Base-by-base conservation (phyloP, 441 rosid genomes). In the Jatropha podagrica region DNA sequence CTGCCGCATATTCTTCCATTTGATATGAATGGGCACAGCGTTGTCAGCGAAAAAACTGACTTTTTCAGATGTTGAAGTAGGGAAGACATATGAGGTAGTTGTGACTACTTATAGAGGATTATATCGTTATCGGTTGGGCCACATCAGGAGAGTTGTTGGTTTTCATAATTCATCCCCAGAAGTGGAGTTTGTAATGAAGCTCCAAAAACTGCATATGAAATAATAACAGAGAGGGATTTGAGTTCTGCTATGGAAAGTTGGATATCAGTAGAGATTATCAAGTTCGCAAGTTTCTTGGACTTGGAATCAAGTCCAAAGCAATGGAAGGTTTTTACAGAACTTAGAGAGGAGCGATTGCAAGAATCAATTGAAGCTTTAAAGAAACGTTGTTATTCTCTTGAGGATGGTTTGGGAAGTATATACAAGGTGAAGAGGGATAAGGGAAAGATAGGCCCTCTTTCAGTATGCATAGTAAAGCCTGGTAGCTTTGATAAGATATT, bases 41-140 rank as follows among this genome's bases (percentile, higher is more conserved):
- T 65, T 42, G 64, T 65, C 42, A 80, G 78, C 27, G 72, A 76
- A 63, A 85, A 81, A 80, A 82, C 83, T 12, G 49, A 83, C 78
- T 59, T 54, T 85, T 46, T 76, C 80, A 38, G 82, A 83, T 10
- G 86, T 82, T 13, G 85, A 85, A 49, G 78, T 75, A 5, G 88
- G 92, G 73, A 86, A 78, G 82, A 59, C 71, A 68, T 85, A 85
- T 73, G 90, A 86, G 83, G 76, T 88, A 40, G 81, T 83, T 11
- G 81, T 68, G 68, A 88, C 90, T 41, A 82, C 88, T 58, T 77
- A 65, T 49, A 83, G 85, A 71, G 90, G 91, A 75, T 71, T 85
- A 46, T 86, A 88, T 68, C 80, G 87, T 49, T 88, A 85, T 51
- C 83, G 81, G n/a, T 73, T 86, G 42, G 88, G 91, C 20, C 86